Base-by-base conservation (phyloP, 169 alveolate genomes). In the Pseudocohnilembus persalinus region DNA sequence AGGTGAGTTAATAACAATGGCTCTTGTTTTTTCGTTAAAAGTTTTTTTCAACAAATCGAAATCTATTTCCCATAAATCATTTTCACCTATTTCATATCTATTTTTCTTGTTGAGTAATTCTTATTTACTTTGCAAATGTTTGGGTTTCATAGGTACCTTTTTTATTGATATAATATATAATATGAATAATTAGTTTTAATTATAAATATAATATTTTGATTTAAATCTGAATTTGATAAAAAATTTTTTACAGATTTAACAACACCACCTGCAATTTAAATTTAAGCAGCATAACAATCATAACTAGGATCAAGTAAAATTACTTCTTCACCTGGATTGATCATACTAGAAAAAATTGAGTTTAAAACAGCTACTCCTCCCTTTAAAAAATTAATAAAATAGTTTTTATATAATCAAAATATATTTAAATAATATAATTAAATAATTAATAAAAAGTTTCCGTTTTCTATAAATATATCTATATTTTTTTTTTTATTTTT, bases 1-100 rank as follows among this genome's bases (percentile, higher is more conserved):
- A n/a, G 97, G 96, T 31, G 90, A 88, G 84, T 94, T 94, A n/a
- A 94, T 76, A 32, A 94, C 31, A 11, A 94, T 31, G 32, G 84
- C 73, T 74, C 89, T 90, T 20, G 96, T 93, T 20, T 91, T 93
- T 16, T 82, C 85, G 82, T 83, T 93, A 0, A 94, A 31, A 0
- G 90, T 76, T 29, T 83, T 31, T 82, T 89, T 89, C 27, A 94
- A 87, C 30, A 31, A 73, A 11, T 94, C 94, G 35, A 82, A 88
- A 73, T 92, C 94, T 29, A 94, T 63, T 1, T 84, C 73, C 96
- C 97, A 92, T 25, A 77, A 73, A 30, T 88, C 92, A 15, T 84
- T 88, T 63, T 73, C 85, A 26, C 64, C 31, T 28, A 79, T 76
- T 86, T 81, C 15, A 78, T 76, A 86, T 77, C 31, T 49, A 32